Base-by-base conservation (phyloP, 2,329 filamentous ascomycete species). In the Lithohypha guttulata region DNA sequence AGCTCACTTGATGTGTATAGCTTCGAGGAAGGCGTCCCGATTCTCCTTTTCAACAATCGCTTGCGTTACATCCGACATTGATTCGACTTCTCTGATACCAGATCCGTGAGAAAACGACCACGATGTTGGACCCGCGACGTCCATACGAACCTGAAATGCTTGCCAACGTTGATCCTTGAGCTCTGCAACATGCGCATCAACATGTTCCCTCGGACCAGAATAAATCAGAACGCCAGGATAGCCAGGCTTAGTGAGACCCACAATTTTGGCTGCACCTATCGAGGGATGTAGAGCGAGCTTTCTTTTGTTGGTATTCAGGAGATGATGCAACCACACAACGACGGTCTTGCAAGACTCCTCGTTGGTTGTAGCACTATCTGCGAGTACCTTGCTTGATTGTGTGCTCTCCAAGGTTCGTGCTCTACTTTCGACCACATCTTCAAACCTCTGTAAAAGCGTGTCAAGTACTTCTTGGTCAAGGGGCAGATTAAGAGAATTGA, bases 321-420 rank as follows among this genome's bases (percentile, higher is more conserved):
- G 43, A 22, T 51, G 47, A 32, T 51, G 48, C 11, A 51, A 41
- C 48, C 48, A 51, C 17, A 51, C 45, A 14, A 51, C 42, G 3
- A 49, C 43, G 1, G 47, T 49, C 34, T 49, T 51, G 23, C 9
- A 33, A 11, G 20, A 19, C 11, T 25, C 19, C 10, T 4, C 6
- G 19, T 18, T 8, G 8, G n/a, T 28, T 10, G 18, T 11, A 14
- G 19, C 9, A 19, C n/a, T 8, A 3, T 19, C 25, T 14, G 7
- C 19, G n/a, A 9, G 15, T 25, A 11, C 6, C 7, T 14, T 22
- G 20, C 13, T 15, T 5, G 35, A 10, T 13, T 14, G 13, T 5
- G 11, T 11, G 17, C 9, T 3, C 34, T 4, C 6, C 6, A 13
- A 23, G 10, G 20, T 17, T 34, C n/a, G 15, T 34, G 9, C 8